Evolutionary conservation across 805 yeast genomes (phyloP).

Genomic region (Schwanniomyces polymorphus): DNA sequence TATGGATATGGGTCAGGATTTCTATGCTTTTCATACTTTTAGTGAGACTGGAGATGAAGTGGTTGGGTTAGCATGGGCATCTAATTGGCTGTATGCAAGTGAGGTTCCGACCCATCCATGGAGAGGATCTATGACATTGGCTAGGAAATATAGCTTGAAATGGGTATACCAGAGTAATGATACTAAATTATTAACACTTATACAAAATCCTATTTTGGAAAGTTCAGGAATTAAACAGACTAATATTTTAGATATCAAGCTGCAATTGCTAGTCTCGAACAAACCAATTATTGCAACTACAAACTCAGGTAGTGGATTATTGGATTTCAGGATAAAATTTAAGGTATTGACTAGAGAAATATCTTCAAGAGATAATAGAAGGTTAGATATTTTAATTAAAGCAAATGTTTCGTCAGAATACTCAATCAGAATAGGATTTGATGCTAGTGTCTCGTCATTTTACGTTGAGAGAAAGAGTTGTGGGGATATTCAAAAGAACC

Average conservation of each 20-base stretch:
- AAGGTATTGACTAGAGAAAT: too few relatives aligned
- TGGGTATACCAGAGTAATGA: slow-evolving; percentile 22
- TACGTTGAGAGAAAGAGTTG: slow-evolving; percentile 24
- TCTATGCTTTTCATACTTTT: slow-evolving; percentile 39
- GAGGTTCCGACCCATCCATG: slow-evolving; percentile 33
- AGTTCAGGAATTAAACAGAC: background rate
- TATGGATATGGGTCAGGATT: slow-evolving; percentile 35
- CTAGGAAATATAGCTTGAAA: slow-evolving; percentile 25
- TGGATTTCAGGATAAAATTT: too few relatives aligned
- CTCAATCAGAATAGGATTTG: slow-evolving; percentile 22
- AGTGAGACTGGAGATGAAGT: slow-evolving; percentile 21
- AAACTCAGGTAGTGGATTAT: too few relatives aligned
- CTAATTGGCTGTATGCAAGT: slow-evolving; percentile 42
- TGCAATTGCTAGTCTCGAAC: too few relatives aligned
- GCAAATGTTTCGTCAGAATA: slow-evolving; percentile 16
- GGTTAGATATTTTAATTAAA: slow-evolving; percentile 5
- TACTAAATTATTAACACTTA: slow-evolving; percentile 14
- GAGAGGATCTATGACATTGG: slow-evolving; percentile 35
- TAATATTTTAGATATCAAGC: too few relatives aligned
- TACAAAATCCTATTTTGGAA: slow-evolving; percentile 20
- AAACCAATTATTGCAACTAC: too few relatives aligned
- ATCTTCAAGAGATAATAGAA: too few relatives aligned
- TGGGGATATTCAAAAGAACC: slow-evolving; percentile 15
- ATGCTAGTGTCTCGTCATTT: slow-evolving; percentile 17
- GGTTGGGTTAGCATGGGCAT: slow-evolving; percentile 42